Base-by-base conservation (phyloP, 352 stramenopile genomes). In the Globisporangium alternatum region DNA sequence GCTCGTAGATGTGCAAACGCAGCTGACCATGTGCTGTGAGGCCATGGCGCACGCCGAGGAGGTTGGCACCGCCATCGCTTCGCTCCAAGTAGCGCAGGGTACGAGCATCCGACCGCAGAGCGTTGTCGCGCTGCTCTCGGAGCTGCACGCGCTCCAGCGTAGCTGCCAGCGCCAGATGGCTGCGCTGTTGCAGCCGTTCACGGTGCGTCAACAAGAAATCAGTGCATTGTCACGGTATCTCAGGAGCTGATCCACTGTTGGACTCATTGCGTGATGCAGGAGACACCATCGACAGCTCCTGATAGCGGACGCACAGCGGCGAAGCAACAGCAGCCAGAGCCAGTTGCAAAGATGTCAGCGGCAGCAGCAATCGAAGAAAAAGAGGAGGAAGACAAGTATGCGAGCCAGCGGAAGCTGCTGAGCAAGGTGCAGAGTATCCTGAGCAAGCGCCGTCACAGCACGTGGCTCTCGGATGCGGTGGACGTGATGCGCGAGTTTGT, bases 91-190 rank as follows among this genome's bases (percentile, higher is more conserved):
- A 5, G 66, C 64, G 28, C 65, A 64, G 30, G 49, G 19, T 9
- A 15, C 37, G 1, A 28, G 35, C 45, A 55, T 60, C 28, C 37
- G 51, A 21, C 69, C 73, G 6, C 57, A 70, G 0, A 22, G 57
- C 0, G 69, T 83, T 19, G 61, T 65, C 22, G 55, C 66, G 64
- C 41, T 77, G 25, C 64, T 91, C 25, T 13, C 25, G 0, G 64
- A 77, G 35, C 65, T 91, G 66, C 67, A 74, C 55, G 56, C 56
- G 37, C 65, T 89, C 0, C 66, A 74, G 2, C 6, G 17, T 5
- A 52, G 56, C 35, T 63, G 79, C 58, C 56, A 72, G 57, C 1
- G 12, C 2, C n/a, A 54, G 28, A 30, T 73, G 31, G 37, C 19
- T 51, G 10, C 22, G 41, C 68, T 59, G 61, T 41, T 48, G 62